Evolutionary conservation across 345 rosid genomes (phyloP).

Genomic region (Pugionium cornutum): DNA sequence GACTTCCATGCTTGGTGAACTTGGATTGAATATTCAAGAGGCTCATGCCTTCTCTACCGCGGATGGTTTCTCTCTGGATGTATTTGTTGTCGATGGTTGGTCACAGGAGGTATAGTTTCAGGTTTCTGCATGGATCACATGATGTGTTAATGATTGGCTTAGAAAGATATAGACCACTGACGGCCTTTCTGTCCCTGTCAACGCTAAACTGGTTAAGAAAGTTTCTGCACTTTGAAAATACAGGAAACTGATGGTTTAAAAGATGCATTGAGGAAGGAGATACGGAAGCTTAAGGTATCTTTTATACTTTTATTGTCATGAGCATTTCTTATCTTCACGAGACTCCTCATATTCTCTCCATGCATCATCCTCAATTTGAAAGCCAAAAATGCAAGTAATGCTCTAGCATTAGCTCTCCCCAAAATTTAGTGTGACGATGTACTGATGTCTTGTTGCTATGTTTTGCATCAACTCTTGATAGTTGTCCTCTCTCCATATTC

Average conservation of each 20-base stretch:
- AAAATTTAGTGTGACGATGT: conserved; percentile 9
- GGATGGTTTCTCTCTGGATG: conserved; percentile 93
- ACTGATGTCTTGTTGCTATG: conserved; percentile 29
- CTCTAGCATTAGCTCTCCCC: conserved; percentile 14
- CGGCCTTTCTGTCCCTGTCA: conserved; percentile 22
- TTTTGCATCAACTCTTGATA: conserved; percentile 32
- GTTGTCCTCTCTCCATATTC: conserved; percentile 36
- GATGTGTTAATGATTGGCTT: not conserved
- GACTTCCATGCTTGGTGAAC: conserved; percentile 81
- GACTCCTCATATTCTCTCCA: conserved; percentile 2
- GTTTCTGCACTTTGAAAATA: conserved; percentile 26
- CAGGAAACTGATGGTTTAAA: conserved; percentile 80
- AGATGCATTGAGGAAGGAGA: conserved; percentile 67
- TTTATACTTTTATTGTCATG: conserved; percentile 7
- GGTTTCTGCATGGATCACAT: conserved; percentile 7
- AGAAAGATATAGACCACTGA: not conserved
- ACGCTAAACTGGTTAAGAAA: conserved; percentile 26
- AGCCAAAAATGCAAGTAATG: conserved; percentile 29
- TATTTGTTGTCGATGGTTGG: conserved; percentile 98
- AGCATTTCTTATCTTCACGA: conserved; percentile 10
- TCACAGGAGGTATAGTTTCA: conserved; percentile 62
- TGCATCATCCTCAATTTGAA: conserved; percentile 8
- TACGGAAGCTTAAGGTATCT: conserved; percentile 74
- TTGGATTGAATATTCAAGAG: conserved; percentile 91
- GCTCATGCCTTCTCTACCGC: conserved; percentile 94